Evolutionary conservation across 352 stramenopile species (phyloP), one percentile per base, ranked within the genome.

Genomic region (Pythium plurisporium): DNA sequence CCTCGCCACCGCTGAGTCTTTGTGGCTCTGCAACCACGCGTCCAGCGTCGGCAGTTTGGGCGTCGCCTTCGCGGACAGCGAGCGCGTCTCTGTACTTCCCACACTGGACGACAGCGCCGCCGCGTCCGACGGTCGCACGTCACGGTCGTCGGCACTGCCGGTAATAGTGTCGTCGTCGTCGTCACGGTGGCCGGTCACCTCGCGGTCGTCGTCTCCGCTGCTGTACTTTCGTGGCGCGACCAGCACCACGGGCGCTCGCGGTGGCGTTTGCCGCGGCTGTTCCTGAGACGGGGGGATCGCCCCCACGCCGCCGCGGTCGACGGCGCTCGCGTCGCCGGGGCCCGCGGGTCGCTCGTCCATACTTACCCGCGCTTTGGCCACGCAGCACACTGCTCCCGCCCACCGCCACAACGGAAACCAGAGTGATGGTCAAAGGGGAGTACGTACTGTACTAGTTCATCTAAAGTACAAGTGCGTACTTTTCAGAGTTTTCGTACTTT

Each of bases 21-120:
- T 33, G 40, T 30, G 30, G 22, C 27, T 36, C 27, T 42, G 23
- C 3, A 62, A 30, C 55, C 44, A 62, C 44, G 27, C 36, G 36
- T 62, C 55, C 27, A 62, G 45, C 44, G 55, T 62, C 44, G 55
- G 44, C 9, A 55, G 43, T 37, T 19, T 14, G 23, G 33, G 20
- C 36, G 48, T 62, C 54, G 43, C 29, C 5, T 44, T 29, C 11
- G 36, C 20, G 5, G 19, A 14, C 20, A 25, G 33, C 17, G 27
- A 41, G 44, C 25, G 17, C 30, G 12, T 31, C 27, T 43, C 25
- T n/a, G 5, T 20, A 26, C 26, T 19, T 23, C 23, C 17, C 40
- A 23, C 34, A 36, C 12, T 7, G 34, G 34, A 10, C 25, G 15
- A 19, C 38, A 9, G 22, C 25, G 26, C 47, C 23, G 8, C 2